Conservation (phyloP, 1,284 basidiomycete species). For the Grifola frondosa region DNA sequence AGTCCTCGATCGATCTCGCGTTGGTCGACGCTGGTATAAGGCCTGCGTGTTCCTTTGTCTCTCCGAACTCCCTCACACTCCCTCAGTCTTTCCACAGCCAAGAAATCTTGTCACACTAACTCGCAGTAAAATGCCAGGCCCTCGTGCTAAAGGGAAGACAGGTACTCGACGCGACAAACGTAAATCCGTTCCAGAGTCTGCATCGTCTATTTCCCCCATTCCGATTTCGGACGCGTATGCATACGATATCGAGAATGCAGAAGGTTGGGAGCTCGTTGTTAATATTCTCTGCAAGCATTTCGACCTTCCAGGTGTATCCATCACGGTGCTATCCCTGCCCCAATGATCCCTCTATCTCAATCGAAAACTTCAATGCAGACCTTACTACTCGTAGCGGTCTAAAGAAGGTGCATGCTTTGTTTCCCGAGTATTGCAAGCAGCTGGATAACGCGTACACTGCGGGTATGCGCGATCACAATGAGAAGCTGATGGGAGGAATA, state of each 20-base stretch:
- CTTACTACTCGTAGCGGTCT: slow-evolving; percentile 52
- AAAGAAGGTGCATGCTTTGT: slow-evolving; percentile 56
- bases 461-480: slow-evolving; percentile 10
- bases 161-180: slow-evolving; percentile 2
- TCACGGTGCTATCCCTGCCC: background rate
- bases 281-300: slow-evolving; percentile 48
- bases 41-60: too few relatives aligned
- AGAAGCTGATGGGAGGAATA: slow-evolving; percentile 42
- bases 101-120: too few relatives aligned
- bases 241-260: slow-evolving; percentile 46
- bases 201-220: slow-evolving; percentile 7
- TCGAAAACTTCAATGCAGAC: slow-evolving; percentile 41
- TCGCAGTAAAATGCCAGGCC: slow-evolving; percentile 13
- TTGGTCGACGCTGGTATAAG: too few relatives aligned
- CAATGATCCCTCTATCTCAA: background rate
- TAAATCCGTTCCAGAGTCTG: background rate
- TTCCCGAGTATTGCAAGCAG: slow-evolving; percentile 46
- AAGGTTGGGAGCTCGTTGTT: slow-evolving; percentile 49
- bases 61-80: too few relatives aligned
- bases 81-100: too few relatives aligned
- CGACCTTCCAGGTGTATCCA: slow-evolving; percentile 48
- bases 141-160: slow-evolving; percentile 7
- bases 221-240: slow-evolving; percentile 30
- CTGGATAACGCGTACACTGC: slow-evolving; percentile 35
- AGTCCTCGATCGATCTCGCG: too few relatives aligned